Base-by-base conservation (phyloP, 345 rosid species). In the Physaria fendleri region DNA sequence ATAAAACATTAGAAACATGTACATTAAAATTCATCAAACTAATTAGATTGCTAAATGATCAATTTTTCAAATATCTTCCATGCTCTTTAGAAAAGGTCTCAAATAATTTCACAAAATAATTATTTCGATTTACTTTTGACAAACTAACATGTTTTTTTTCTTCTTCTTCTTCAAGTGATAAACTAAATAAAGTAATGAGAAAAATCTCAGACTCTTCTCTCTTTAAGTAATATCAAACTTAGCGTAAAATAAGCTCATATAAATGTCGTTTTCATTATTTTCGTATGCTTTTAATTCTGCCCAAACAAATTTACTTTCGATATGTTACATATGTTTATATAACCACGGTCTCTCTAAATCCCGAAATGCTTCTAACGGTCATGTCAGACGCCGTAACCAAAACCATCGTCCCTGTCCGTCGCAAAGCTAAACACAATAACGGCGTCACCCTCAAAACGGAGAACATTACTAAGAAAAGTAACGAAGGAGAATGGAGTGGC, bases 401-500 rank as follows among this genome's bases (percentile, higher is more conserved):
- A 66, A 41, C 67, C 66, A 46, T 14, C 71, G 42, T 17, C 41
- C 57, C 67, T 41, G 68, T 60, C 68, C 76, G 63, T 47, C 72
- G 52, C 48, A 53, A 62, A 48, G 33, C 51, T 12, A 72, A 14
- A 0, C 65, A 49, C 43, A n/a, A 55, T 15, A 64, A 58, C 48
- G 51, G 28, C 41, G 48, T 39, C 38, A 5, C 20, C 49, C 35
- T 29, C 4, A 48, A 55, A n/a, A n/a, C n/a, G n/a, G n/a, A n/a
- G n/a, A n/a, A n/a, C n/a, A n/a, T n/a, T n/a, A n/a, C n/a, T n/a
- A n/a, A n/a, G 33, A n/a, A n/a, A n/a, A n/a, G n/a, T n/a, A 15
- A 20, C 11, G n/a, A 38, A 17, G 49, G 28, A 40, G 51, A 22
- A 9, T 25, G 22, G 43, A 11, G 1, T 2, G 49, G 30, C n/a